A percentile compares a stretch with the other conserved stretches of the same genome.
These are phyloP conservation scores for Globisporangium lucens DNA, from an alignment of 352 stramenopile genomes.

Conservation along the genomic window DNA sequence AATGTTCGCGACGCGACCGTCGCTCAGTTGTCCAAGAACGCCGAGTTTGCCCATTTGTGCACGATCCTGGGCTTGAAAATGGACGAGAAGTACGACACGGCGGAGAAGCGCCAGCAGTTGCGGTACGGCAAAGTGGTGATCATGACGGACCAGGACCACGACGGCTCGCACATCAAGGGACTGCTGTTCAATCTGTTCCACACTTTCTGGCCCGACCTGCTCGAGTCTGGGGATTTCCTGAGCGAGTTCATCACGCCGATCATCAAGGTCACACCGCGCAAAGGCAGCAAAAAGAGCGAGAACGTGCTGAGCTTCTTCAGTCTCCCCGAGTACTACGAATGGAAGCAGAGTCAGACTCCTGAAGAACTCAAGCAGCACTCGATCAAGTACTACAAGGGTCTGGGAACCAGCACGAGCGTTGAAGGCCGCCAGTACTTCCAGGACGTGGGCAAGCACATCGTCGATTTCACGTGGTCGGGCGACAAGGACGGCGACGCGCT, in stretches of 20 bases:
- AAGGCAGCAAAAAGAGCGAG: conserved; percentile 44
- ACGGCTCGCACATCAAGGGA: conserved; percentile 99
- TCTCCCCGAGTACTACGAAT: conserved; percentile 95
- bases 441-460: conserved; percentile 93
- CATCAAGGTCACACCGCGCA: conserved; percentile 92
- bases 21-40: conserved; percentile 90
- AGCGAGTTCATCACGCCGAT: conserved; percentile 99
- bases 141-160: conserved; percentile 99
- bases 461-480: conserved; percentile 84
- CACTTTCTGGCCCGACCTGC: conserved; percentile 96
- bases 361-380: conserved; percentile 87
- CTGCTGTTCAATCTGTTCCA: conserved; percentile 99
- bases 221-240: conserved; percentile 94
- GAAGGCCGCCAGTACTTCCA: conserved; percentile 99
- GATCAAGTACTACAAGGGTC: conserved; percentile 99
- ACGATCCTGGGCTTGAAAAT: conserved; percentile 98
- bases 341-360: conserved; percentile 73
- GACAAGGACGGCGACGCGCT: conserved; percentile 90
- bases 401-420: conserved; percentile 97
- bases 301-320: conserved; percentile 94
- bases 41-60: conserved; percentile 94
- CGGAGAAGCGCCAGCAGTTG: conserved; percentile 88
- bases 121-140: conserved; percentile 99
- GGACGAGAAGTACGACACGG: conserved; percentile 91
- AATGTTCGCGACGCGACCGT: conserved; percentile 88